Evolutionary conservation across 305 asterid genomes (phyloP), one percentile per base, ranked within the genome.

Genomic region (Fraxinus velutina): DNA sequence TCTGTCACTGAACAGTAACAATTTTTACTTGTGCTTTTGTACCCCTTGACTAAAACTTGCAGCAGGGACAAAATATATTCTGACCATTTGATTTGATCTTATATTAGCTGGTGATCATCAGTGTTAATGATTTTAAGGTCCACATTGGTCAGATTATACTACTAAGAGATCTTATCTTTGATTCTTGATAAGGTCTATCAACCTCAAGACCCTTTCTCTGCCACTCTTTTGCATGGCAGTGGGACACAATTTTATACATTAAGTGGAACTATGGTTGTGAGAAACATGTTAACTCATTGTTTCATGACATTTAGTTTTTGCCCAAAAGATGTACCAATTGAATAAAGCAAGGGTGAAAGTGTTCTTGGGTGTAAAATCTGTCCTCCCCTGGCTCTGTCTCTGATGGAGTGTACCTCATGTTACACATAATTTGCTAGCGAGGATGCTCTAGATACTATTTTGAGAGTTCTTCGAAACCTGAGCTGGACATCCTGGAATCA

Each of bases 161-260:
- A 82, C 83, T 87, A 47, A 80, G 62, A 73, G 81, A 92, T 89
- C 96, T 90, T 90, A 92, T 90, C 94, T 81, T 90, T 82, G 91
- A 90, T 86, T 86, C 87, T 83, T 87, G 94, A 90, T 90, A 86
- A 89, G 90, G 87, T 87, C 57, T 83, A 83, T 84, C 89, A 78
- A 78, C 57, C 50, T 84, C 75, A 70, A 32, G 73, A 81, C 39
- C 73, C 78, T 83, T 89, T 83, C 72, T 70, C 74, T 84, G 83
- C 88, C 88, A 81, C 87, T 80, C 88, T 80, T 84, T 86, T 80
- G 50, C 82, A 78, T 78, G 79, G 82, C 66, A 75, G 84, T 84
- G 83, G 87, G 90, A 73, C 86, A 84, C 72, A 27, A 22, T 77
- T 78, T 32, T 74, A n/a, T 52, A 71, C 66, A 22, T 64, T 73